Conservation (phyloP, 129 eudicot species). For the Artemisia tridentata region DNA sequence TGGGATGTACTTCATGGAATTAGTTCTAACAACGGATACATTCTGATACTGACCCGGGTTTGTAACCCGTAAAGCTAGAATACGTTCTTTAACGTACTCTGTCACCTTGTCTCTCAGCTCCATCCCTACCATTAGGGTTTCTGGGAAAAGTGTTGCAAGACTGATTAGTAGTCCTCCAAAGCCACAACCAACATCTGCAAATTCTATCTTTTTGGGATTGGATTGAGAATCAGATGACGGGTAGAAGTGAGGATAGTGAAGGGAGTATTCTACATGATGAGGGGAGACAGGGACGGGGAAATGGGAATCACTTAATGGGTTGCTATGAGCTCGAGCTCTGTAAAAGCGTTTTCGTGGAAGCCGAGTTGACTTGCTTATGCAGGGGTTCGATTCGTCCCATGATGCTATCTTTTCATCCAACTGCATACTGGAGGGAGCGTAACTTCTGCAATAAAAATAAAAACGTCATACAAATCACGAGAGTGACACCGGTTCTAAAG, state of each 20-base stretch:
- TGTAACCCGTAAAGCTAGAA: constrained; percentile 58
- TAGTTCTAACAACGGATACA: constrained; percentile 81
- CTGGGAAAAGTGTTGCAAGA: constrained; percentile 81
- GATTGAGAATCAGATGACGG: constrained; percentile 30
- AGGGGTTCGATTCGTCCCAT: constrained; percentile 56
- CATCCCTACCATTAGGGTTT: constrained; percentile 90
- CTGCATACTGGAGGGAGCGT: constrained; percentile 21
- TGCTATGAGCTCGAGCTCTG: constrained; percentile 96
- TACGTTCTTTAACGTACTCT: constrained; percentile 87
- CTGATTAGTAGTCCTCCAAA: constrained; percentile 88
- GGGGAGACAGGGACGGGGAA: constrained; percentile 89
- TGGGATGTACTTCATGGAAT: constrained; percentile 95
- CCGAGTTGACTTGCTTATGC: constrained; percentile 72
- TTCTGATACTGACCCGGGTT: constrained; percentile 84
- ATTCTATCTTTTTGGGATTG: constrained; percentile 58
- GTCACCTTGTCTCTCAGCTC: constrained; percentile 93
- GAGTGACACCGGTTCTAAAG: not conserved
- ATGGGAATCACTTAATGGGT: constrained; percentile 95
- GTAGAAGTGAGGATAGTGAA: constrained; percentile 68
- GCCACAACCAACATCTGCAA: constrained; percentile 95
- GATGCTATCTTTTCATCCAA: constrained; percentile 25
- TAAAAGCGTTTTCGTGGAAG: constrained; percentile 90
- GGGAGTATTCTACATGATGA: constrained; percentile 56
- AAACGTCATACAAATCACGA: not conserved
- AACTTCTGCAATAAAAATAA: constrained; percentile 4